Conservation (phyloP, 169 alveolate species). For the Eimeria brunetti region DNA sequence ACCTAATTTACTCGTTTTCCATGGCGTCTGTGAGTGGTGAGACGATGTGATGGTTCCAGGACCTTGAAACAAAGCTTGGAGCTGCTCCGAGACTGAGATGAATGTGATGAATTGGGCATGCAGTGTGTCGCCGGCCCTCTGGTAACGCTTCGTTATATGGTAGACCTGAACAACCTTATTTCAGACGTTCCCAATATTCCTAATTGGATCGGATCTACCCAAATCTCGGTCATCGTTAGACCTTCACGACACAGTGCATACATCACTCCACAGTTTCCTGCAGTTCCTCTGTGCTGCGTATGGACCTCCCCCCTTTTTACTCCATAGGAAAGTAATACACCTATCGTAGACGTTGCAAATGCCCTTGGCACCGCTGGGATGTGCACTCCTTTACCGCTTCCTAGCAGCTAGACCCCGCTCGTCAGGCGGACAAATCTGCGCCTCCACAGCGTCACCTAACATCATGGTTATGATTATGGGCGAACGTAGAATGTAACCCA, state of each 20-base stretch:
- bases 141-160: not conserved
- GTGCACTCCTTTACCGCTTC: not conserved
- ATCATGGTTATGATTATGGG: no score
- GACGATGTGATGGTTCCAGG: no score
- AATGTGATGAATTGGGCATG: not conserved
- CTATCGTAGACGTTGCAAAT: not conserved
- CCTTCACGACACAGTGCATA: not conserved
- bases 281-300: not conserved
- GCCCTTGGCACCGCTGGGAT: no score
- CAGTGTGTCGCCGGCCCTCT: not conserved
- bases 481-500: no score
- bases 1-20: no score
- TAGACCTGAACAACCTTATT: not conserved
- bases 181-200: not conserved
- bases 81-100: not conserved
- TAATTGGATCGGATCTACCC: not conserved
- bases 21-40: no score
- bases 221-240: not conserved
- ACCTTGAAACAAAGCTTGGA: not conserved
- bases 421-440: not conserved
- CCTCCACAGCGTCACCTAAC: not conserved
- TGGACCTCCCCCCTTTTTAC: not conserved
- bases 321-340: not conserved
- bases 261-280: not conserved
- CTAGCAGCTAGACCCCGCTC: not conserved